phyloP scores from a whole-genome alignment of 192 early-diverging fungal species.

The Coemansia asiatica region DNA sequence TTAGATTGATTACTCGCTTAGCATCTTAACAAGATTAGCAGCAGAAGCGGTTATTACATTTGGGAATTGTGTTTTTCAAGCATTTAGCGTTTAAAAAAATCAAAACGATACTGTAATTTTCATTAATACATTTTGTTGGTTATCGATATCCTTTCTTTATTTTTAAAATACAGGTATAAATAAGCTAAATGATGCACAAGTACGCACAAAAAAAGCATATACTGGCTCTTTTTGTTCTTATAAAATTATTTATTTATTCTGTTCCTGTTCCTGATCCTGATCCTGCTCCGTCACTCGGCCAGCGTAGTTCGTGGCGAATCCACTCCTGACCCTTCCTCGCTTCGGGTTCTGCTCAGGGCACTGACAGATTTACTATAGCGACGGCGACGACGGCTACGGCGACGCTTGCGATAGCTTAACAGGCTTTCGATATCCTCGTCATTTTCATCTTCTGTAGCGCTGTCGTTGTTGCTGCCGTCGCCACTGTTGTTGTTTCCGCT shows the following conservation, averaged over 20 bases:
- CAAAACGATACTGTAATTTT: no score
- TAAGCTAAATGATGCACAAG: background rate
- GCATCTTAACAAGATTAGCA: no score
- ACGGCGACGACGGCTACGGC: slow-evolving; percentile 23
- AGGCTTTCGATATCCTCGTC: slow-evolving; percentile 19
- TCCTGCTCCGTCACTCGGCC: background rate
- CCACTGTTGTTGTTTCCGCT: slow-evolving; percentile 10
- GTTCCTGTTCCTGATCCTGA: background rate
- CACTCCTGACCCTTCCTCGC: background rate
- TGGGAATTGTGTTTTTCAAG: no score
- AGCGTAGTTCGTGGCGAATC: slow-evolving; percentile 2
- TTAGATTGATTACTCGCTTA: no score
- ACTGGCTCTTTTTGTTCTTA: background rate
- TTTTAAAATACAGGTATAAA: no score
- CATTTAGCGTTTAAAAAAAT: no score
- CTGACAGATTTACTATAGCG: slow-evolving; percentile 9
- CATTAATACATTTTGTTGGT: no score
- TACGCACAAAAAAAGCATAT: background rate
- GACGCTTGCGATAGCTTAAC: slow-evolving; percentile 12
- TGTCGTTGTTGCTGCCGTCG: slow-evolving; percentile 10
- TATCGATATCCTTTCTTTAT: no score
- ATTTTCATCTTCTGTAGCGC: slow-evolving; percentile 9
- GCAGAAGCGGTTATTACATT: no score
- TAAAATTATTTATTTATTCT: background rate
- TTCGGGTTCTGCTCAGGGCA: slow-evolving; percentile 9